These are phyloP conservation scores for Carallia brachiata DNA, from an alignment of 345 rosid genomes.

Conservation along the genomic window DNA sequence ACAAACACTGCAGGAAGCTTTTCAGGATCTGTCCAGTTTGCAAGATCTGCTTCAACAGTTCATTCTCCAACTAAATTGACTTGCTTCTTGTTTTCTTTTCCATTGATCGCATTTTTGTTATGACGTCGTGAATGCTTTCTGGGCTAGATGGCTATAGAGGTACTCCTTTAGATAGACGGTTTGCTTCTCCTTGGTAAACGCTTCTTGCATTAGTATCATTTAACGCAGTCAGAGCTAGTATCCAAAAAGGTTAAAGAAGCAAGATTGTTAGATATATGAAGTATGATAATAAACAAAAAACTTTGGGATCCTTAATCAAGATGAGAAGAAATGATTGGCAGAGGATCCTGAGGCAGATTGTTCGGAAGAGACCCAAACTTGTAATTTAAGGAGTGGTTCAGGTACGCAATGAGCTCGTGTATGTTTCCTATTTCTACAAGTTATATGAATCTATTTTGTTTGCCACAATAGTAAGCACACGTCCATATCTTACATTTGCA, in stretches of 20 bases:
- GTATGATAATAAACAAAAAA: constrained; percentile 12
- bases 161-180: constrained; percentile 6
- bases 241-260: constrained; percentile 7
- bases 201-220: constrained; percentile 6
- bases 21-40: constrained; percentile 84
- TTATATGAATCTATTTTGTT: neutral
- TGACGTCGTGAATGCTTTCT: constrained; percentile 19
- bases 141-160: constrained; percentile 20
- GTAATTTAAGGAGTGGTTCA: constrained; percentile 14
- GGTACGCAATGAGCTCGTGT: constrained; percentile 15
- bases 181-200: neutral
- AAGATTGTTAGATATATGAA: constrained; percentile 15
- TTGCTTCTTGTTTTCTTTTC: constrained; percentile 39
- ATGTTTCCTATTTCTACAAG: neutral
- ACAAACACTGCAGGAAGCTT: constrained; percentile 59
- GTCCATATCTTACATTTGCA: neutral
- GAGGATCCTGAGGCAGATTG: constrained; percentile 20
- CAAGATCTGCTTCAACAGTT: constrained; percentile 51
- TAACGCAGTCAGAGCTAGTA: constrained; percentile 17
- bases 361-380: constrained; percentile 10
- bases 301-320: constrained; percentile 20
- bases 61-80: constrained; percentile 32
- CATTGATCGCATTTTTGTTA: constrained; percentile 39
- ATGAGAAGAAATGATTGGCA: constrained; percentile 7
- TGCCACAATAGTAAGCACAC: neutral